These are phyloP conservation scores for Rhypophila decipiens DNA, from an alignment of 495 filamentous ascomycete genomes.

Conservation along the genomic window DNA sequence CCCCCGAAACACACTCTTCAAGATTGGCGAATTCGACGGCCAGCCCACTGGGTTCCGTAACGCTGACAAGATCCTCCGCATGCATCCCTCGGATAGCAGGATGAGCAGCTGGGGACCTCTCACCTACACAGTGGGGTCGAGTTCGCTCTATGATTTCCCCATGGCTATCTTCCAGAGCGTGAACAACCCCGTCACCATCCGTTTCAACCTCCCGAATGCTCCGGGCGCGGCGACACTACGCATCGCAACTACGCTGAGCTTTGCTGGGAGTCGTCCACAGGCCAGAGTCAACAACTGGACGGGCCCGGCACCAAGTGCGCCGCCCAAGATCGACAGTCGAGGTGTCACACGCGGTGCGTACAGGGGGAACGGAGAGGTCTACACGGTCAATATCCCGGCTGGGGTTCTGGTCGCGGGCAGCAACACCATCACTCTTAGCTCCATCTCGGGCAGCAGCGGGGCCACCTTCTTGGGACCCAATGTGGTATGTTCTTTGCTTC, in stretches of 20 bases:
- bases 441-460: conserved; percentile 53
- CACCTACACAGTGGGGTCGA: conserved; percentile 55
- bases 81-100: conserved; percentile 60
- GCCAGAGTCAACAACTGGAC: conserved; percentile 47
- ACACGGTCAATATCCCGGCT: conserved; percentile 48
- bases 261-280: conserved; percentile 47
- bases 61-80: conserved; percentile 56
- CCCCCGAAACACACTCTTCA: conserved; percentile 47
- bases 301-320: conserved; percentile 43
- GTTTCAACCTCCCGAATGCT: conserved; percentile 47
- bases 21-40: conserved; percentile 59
- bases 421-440: conserved; percentile 59
- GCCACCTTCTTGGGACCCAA: conserved; percentile 52
- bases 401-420: conserved; percentile 50
- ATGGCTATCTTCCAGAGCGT: conserved; percentile 61
- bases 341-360: conserved; percentile 62
- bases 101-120: conserved; percentile 54
- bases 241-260: conserved; percentile 59
- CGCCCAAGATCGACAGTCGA: conserved; percentile 56
- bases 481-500: conserved; percentile 45
- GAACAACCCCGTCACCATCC: conserved; percentile 57
- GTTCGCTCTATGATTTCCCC: conserved; percentile 46
- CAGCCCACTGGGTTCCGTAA: conserved; percentile 60
- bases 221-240: conserved; percentile 48
- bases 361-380: conserved; percentile 55